Evolutionary conservation across 1,284 basidiomycete species (phyloP).

Genomic region (Cerrena zonata): DNA sequence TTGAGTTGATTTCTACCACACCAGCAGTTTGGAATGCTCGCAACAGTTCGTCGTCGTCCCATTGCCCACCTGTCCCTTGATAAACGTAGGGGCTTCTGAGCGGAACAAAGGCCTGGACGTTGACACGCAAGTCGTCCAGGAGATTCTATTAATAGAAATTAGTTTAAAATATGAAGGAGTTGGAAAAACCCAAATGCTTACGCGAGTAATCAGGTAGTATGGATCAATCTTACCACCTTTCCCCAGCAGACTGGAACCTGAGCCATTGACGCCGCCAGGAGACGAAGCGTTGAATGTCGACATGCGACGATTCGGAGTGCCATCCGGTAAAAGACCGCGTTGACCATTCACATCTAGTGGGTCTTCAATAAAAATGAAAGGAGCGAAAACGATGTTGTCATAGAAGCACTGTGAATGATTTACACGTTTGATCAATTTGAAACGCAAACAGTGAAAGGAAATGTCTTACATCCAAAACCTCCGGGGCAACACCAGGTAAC

Average conservation of each 20-base stretch:
- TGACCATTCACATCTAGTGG: constrained; percentile 64
- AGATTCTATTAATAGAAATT: constrained; percentile 43
- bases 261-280: constrained; percentile 28
- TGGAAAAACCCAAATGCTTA: constrained; percentile 30
- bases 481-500: constrained; percentile 77
- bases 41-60: constrained; percentile 68
- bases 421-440: constrained; percentile 8
- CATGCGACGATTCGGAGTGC: constrained; percentile 35
- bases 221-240: constrained; percentile 78
- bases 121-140: constrained; percentile 71
- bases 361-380: constrained; percentile 94
- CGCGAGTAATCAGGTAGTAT: constrained; percentile 83
- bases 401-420: constrained; percentile 70
- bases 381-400: constrained; percentile 92
- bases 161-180: neutral
- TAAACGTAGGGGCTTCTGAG: constrained; percentile 70
- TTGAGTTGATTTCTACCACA: constrained; percentile 52
- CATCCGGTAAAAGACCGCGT: constrained; percentile 42
- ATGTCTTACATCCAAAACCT: constrained; percentile 79
- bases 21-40: constrained; percentile 65
- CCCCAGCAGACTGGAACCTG: constrained; percentile 37
- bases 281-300: constrained; percentile 36
- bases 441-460: constrained; percentile 1
- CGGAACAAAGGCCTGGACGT: constrained; percentile 63
- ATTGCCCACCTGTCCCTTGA: constrained; percentile 63